These are phyloP conservation scores for Kluyveromyces wickerhamii DNA, from an alignment of 805 yeast species.

Conservation along the genomic window DNA sequence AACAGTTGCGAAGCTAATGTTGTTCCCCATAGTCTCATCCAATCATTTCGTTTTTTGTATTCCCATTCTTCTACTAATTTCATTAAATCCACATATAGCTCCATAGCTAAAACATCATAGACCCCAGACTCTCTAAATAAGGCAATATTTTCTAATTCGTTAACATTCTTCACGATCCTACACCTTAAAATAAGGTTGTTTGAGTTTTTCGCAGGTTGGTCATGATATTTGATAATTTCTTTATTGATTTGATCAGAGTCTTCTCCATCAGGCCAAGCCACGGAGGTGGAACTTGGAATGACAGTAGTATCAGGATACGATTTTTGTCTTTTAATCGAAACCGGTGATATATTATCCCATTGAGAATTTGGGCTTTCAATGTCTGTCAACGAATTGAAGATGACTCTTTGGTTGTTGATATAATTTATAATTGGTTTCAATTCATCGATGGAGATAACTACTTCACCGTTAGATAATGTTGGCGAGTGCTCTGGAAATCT, in stretches of 20 bases:
- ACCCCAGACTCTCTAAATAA: conserved; percentile 35
- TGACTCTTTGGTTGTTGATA: conserved; percentile 41
- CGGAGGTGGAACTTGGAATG: conserved; percentile 17
- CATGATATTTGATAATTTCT: conserved; percentile 31
- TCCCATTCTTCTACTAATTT: conserved; percentile 50
- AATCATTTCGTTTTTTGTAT: conserved; percentile 34
- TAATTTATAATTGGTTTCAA: conserved; percentile 54
- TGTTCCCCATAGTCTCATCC: conserved; percentile 49
- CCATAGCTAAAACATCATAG: conserved; percentile 46
- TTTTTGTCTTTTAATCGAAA: conserved; percentile 20
- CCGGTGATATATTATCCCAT: conserved; percentile 21
- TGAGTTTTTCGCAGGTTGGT: conserved; percentile 18
- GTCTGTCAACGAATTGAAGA: conserved; percentile 14
- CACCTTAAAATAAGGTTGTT: conserved; percentile 29
- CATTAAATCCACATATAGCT: conserved; percentile 48
- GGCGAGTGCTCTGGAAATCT: conserved; percentile 42
- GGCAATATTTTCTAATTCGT: conserved; percentile 35
- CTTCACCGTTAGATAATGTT: conserved; percentile 43
- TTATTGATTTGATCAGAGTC: conserved; percentile 12
- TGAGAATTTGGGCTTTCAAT: conserved; percentile 15
- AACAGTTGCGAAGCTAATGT: conserved; percentile 51
- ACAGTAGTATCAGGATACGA: conserved; percentile 25
- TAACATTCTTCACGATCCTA: conserved; percentile 40
- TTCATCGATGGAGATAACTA: conserved; percentile 51
- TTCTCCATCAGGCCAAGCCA: conserved; percentile 16